Base-by-base conservation (phyloP, 768 basidiomycete genomes). In the Suillus bovinus region DNA sequence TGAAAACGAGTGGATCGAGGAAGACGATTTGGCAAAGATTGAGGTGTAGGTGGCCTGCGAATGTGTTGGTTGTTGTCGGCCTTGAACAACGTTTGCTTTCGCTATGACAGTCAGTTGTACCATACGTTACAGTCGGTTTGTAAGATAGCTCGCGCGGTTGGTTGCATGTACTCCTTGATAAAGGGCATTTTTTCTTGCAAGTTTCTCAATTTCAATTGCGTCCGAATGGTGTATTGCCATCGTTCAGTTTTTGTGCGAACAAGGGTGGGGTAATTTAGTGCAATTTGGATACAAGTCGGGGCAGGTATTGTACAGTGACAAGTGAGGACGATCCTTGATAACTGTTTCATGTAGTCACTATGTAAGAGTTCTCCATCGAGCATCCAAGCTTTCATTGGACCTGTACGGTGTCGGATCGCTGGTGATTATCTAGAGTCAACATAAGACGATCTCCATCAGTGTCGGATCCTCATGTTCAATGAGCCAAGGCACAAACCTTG, bases 1-100 rank as follows among this genome's bases (percentile, higher is more conserved):
- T 70, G 72, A 71, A 3, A 68, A 73, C 0, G 49, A 65, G 2
- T 82, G 81, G 81, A 61, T 81, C 49, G 72, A 70, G 58, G 63
- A 70, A 54, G 69, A 69, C 61, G 74, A 76, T n/a, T 38, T 82
- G 63, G 46, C 61, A 47, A 60, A 58, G 33, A 66, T 64, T 27
- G 1, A 9, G 31, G 1, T 56, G 29, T 60, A 60, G 29, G 34
- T 84, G 38, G 38, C 38, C 14, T 0, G 6, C 16, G 38, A 38
- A 16, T 5, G 16, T 38, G 38, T 14, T 42, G 4, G 31, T n/a
- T 5, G 20, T n/a, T 13, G 6, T 17, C 49, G 49, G 11, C 8
- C 5, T 22, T 14, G 38, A 34, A 7, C 33, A 34, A 7, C 8
- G 33, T 33, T 33, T 33, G 10, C 33, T 33, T 24, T 38, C 16